These are phyloP conservation scores for Coelastrella sp. DNA, from an alignment of 139 green algal genomes.

Conservation along the genomic window DNA sequence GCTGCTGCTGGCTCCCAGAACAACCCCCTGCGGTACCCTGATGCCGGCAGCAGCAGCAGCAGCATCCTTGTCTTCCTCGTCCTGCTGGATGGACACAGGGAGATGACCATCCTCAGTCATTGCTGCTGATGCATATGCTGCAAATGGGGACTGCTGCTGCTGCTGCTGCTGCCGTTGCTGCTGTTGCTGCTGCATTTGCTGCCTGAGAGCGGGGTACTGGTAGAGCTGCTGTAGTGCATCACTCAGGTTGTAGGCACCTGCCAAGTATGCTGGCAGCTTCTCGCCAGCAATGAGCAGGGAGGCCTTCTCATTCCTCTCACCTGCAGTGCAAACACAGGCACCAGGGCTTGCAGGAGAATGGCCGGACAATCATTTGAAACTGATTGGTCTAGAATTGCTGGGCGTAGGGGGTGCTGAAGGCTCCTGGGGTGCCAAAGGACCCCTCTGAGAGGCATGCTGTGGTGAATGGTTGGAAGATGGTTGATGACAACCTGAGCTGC, in stretches of 20 bases:
- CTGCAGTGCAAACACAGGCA: not conserved
- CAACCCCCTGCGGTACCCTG: constrained; percentile 10
- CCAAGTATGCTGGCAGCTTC: constrained; percentile 35
- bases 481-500: too few species aligned
- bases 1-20: constrained; percentile 13
- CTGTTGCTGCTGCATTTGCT: not conserved
- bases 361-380: too few species aligned
- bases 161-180: constrained; percentile 27
- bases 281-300: constrained; percentile 26
- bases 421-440: too few species aligned
- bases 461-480: too few species aligned
- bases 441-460: too few species aligned
- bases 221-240: constrained; percentile 33
- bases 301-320: constrained; percentile 37
- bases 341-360: not conserved
- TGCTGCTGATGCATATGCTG: not conserved
- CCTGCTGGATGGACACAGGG: not conserved
- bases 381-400: too few species aligned
- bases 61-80: not conserved
- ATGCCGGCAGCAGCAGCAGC: constrained; percentile 24
- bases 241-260: constrained; percentile 25
- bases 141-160: constrained; percentile 33
- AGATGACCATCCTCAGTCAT: not conserved
- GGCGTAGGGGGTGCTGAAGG: too few species aligned
- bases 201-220: not conserved